Evolutionary conservation across 805 yeast species (phyloP).

Genomic region (Pichia insulana): DNA sequence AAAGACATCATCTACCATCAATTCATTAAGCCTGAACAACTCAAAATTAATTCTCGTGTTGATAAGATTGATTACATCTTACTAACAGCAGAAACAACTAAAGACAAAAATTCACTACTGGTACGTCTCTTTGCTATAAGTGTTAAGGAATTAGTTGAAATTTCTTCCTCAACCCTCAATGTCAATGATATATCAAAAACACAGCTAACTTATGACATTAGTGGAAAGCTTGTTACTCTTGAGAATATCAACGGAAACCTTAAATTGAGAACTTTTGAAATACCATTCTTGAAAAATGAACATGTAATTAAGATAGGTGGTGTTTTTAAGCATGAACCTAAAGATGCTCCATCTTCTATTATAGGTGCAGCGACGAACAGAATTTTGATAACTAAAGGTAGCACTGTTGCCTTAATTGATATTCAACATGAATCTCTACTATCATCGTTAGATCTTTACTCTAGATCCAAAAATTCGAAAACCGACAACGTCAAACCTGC

Average conservation of each 20-base stretch:
- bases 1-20: slow-evolving; percentile 16
- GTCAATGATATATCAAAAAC: slow-evolving; percentile 8
- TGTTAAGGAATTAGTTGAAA: slow-evolving; percentile 21
- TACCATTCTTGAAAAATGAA: slow-evolving; percentile 27
- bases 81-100: slow-evolving; percentile 17
- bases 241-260: slow-evolving; percentile 12
- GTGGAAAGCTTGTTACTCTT: slow-evolving; percentile 23
- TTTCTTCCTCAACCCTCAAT: slow-evolving; percentile 22
- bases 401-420: slow-evolving; percentile 36
- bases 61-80: slow-evolving; percentile 17
- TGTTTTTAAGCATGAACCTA: slow-evolving; percentile 22
- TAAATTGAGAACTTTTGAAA: slow-evolving; percentile 19
- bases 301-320: slow-evolving; percentile 19
- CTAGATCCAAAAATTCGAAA: slow-evolving; percentile 21
- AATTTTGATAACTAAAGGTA: slow-evolving; percentile 33
- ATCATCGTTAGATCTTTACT: slow-evolving; percentile 22
- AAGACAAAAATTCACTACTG: slow-evolving; percentile 14
- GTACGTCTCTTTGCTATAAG: slow-evolving; percentile 23
- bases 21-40: slow-evolving; percentile 21
- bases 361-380: slow-evolving; percentile 37
- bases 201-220: slow-evolving; percentile 21
- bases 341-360: slow-evolving; percentile 27
- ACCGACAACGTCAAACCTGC: slow-evolving; percentile 15
- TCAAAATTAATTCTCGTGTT: slow-evolving; percentile 17
- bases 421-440: slow-evolving; percentile 34